These are phyloP conservation scores for Blastomyces percursus DNA, from an alignment of 2,329 filamentous ascomycete species.

Conservation along the genomic window DNA sequence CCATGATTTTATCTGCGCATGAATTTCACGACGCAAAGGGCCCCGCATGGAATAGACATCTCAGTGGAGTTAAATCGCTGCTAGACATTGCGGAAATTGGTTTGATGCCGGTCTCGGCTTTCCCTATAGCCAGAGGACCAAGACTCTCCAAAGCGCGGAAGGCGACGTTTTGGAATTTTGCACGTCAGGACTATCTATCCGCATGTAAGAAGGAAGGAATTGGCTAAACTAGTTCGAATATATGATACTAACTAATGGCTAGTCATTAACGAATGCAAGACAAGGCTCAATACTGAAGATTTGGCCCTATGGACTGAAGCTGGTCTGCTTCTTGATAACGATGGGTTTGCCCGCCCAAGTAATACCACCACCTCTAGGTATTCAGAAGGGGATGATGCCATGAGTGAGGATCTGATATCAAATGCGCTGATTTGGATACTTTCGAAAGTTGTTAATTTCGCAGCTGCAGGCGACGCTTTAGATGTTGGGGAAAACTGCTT, in stretches of 20 bases:
- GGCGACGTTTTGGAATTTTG: constrained; percentile 58
- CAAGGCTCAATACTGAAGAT: constrained; percentile 51
- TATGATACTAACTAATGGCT: constrained; percentile 7
- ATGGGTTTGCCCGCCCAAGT: constrained; percentile 40
- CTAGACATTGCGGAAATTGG: constrained; percentile 39
- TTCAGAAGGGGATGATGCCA: constrained; percentile 32
- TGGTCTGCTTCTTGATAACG: constrained; percentile 47
- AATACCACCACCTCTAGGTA: constrained; percentile 26
- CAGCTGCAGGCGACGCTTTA: constrained; percentile 46
- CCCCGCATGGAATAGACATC: constrained; percentile 51
- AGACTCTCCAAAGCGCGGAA: constrained; percentile 45
- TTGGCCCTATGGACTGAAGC: constrained; percentile 54
- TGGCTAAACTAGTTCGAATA: not conserved
- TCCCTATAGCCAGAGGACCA: constrained; percentile 22
- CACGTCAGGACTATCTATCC: constrained; percentile 53
- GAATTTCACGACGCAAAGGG: constrained; percentile 57
- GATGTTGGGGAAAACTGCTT: constrained; percentile 21
- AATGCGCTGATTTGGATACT: constrained; percentile 57
- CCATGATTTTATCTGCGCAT: constrained; percentile 56
- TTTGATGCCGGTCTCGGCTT: constrained; percentile 27
- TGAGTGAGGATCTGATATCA: constrained; percentile 53
- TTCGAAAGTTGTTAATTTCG: constrained; percentile 55
- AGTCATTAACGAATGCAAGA: constrained; percentile 49
- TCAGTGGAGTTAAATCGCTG: constrained; percentile 54
- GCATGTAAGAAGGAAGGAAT: constrained; percentile 38